A percentile compares a stretch with the other conserved stretches of the same genome.
Conservation (phyloP, 164 flowering plant species). For the Chimonanthus salicifolius region DNA sequence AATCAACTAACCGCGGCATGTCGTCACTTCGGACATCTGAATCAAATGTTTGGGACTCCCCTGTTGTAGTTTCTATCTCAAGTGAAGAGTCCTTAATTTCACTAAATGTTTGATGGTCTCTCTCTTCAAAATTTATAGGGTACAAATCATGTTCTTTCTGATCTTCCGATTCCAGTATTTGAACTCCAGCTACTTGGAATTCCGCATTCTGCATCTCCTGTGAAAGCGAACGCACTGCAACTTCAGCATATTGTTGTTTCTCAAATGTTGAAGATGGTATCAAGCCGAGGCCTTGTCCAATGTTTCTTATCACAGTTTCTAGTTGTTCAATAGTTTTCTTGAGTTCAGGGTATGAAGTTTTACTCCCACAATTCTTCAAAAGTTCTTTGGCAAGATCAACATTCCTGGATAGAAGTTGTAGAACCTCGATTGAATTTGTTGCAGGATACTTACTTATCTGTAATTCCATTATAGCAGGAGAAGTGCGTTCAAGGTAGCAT, state of each 20-base stretch:
- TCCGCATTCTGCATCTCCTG: slow-evolving; percentile 48
- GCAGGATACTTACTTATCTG: slow-evolving; percentile 26
- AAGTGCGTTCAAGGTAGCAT: slow-evolving; percentile 50
- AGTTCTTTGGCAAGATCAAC: slow-evolving; percentile 40
- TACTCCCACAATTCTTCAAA: slow-evolving; percentile 17
- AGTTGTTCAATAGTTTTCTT: slow-evolving; percentile 30
- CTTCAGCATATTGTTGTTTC: slow-evolving; percentile 41
- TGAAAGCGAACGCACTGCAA: slow-evolving; percentile 44
- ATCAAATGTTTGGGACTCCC: slow-evolving; percentile 16
- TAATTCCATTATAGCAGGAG: slow-evolving; percentile 49
- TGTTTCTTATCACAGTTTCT: slow-evolving; percentile 32
- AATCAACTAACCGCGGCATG: slow-evolving; percentile 16
- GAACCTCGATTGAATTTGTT: slow-evolving; percentile 31
- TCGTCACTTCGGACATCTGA: background rate
- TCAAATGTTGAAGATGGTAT: slow-evolving; percentile 40
- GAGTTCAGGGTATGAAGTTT: slow-evolving; percentile 22
- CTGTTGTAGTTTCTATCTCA: slow-evolving; percentile 20
- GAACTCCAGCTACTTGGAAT: slow-evolving; percentile 18
- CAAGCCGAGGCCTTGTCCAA: slow-evolving; percentile 44
- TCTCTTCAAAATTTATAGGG: slow-evolving; percentile 4
- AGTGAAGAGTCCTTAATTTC: slow-evolving; percentile 51
- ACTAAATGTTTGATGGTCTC: slow-evolving; percentile 5
- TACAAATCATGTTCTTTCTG: background rate
- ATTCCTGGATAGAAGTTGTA: slow-evolving; percentile 37
- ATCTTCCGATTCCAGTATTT: slow-evolving; percentile 10